Percentiles rank a stretch among this genome's conserved stretches.
Evolutionary conservation across 441 rosid genomes (phyloP).

Genomic region (Bocquillonia castaneifolia): DNA sequence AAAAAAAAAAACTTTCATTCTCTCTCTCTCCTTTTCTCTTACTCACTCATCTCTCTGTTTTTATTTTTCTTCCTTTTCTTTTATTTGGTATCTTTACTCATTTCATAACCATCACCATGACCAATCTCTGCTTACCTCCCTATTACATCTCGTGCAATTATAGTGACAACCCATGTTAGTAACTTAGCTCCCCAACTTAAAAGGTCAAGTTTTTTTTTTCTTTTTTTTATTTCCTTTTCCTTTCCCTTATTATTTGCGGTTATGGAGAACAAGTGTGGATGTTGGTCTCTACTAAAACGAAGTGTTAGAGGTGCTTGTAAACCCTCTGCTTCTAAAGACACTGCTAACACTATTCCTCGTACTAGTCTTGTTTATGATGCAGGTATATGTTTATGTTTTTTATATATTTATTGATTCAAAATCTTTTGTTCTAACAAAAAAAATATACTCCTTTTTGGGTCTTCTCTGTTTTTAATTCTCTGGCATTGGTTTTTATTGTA

Average conservation of each 20-base stretch:
- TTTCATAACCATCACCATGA: conserved; percentile 22
- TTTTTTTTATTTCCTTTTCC: neutral
- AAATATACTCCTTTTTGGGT: conserved; percentile 2
- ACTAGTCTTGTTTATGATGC: conserved; percentile 73
- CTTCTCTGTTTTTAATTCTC: conserved; percentile 9
- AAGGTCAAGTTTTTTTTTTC: neutral
- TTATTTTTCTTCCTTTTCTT: conserved; percentile 5
- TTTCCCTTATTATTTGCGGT: too few relatives aligned
- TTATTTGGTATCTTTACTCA: conserved; percentile 10
- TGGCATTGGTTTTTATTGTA: neutral
- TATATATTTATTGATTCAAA: neutral
- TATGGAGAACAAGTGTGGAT: conserved; percentile 50
- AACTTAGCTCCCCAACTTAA: conserved; percentile 4
- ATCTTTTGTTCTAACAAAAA: neutral
- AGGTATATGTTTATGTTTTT: conserved; percentile 28
- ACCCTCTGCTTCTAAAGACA: conserved; percentile 49
- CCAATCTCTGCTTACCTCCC: conserved; percentile 21
- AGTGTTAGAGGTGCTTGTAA: conserved; percentile 46
- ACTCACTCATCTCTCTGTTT: conserved; percentile 4
- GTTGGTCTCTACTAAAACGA: conserved; percentile 58
- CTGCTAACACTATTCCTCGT: conserved; percentile 58
- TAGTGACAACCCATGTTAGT: conserved; percentile 26
- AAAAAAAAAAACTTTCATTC: conserved; percentile 16
- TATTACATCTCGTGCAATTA: conserved; percentile 26
- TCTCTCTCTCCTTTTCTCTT: conserved; percentile 2